Evolutionary conservation across 768 basidiomycete species (phyloP), one percentile per base, ranked within the genome.

Genomic region (Hericium erinaceus): DNA sequence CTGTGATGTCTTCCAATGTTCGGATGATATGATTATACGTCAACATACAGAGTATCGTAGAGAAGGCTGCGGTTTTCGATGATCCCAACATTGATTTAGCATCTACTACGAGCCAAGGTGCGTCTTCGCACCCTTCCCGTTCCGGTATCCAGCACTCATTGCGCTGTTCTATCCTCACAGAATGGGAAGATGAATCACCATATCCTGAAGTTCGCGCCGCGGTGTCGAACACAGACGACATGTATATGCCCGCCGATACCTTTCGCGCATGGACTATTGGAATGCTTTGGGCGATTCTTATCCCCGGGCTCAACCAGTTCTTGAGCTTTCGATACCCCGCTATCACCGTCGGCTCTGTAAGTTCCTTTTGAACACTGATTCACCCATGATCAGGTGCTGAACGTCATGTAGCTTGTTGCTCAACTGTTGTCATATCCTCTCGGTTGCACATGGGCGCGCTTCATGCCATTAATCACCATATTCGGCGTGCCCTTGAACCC

Each of bases 121-220:
- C 46, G 60, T 37, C 24, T 10, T 16, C 33, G 28, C 12, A 22
- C 24, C 24, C 38, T 13, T 40, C 26, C 46, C 5, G 22, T 16
- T 28, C 48, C 16, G 22, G 39, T n/a, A 44, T 24, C 4, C 12
- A 18, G 9, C 6, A 33, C 6, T 33, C 33, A 33, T 10, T 18
- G 7, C 13, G 37, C 48, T 39, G 13, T 4, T 16, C 20, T 12
- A 10, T 10, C 16, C 16, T 48, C 49, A 16, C 18, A 63, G 62
- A 63, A 40, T 63, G 62, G 62, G 79, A 79, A 66, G 86, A 91
- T 61, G 90, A 92, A 67, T 90, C 88, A 2, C 90, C 90, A 4
- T 92, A 92, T 66, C 87, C 87, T 6, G 90, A 92, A 67, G 88
- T 89, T 12, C 81, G 87, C 48, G 82, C 85, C 8, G 86, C 87